Base-by-base conservation (phyloP, 2,329 filamentous ascomycete genomes). In the Chrysoporthe cubensis region DNA sequence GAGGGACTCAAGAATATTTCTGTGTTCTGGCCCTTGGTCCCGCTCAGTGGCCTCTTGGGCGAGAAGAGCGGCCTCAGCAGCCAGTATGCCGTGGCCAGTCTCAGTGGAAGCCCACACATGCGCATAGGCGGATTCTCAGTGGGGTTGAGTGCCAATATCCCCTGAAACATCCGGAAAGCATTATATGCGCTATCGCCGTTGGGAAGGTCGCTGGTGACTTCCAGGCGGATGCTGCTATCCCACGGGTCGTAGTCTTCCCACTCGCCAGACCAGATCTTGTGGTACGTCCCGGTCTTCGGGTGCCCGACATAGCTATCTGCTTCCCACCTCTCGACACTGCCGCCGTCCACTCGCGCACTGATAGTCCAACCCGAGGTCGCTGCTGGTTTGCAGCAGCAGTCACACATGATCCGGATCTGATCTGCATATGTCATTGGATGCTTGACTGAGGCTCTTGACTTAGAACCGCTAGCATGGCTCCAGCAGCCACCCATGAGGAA, bases 161-260 rank as follows among this genome's bases (percentile, higher is more conserved):
- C 92, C 76, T 95, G 91, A 74, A 91, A 91, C 84, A 93, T 91
- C 62, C 92, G 85, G 76, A 94, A 91, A 78, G 92, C 90, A 62
- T 83, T 88, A 77, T 91, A 94, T 9, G 88, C 88, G 1, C 91
- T 91, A 0, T 90, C 87, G 8, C 90, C 90, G 66, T 91, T 85
- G 76, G 94, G 93, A 32, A 94, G 76, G 75, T 94, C 91, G 72
- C 88, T 87, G 2, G 85, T 83, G 9, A 89, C 89, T 1, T 81
- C 80, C 0, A 93, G 80, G 14, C 92, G 85, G 68, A 87, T 85
- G 71, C 85, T 87, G 7, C 87, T 87, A 76, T 94, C 91, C 86
- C 90, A 94, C 0, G 91, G 87, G 72, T 94, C 90, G 74, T 91
- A 93, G 2, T 87, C 80, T 74, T 94, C 91, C 91, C 91, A 94